Base-by-base conservation (phyloP, 2,329 filamentous ascomycete genomes). In the Drechslerella dactyloides region DNA sequence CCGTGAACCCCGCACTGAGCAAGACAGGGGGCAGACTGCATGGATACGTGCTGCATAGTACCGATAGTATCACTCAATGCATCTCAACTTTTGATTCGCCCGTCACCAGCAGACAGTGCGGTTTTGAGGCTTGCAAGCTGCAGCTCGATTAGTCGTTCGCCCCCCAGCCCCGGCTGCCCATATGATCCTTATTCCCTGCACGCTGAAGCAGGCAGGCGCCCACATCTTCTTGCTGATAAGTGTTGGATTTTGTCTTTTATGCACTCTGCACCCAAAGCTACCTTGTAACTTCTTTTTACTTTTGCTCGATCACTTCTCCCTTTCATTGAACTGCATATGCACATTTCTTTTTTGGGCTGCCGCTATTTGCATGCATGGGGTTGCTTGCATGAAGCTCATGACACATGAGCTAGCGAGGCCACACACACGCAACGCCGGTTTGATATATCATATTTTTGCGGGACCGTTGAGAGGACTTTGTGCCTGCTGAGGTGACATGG, bases 151-250 rank as follows among this genome's bases (percentile, higher is more conserved):
- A 30, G 50, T 50, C 35, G 57, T 46, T 62, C 62, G 57, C 57
- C 65, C 65, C 57, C 58, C 48, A 62, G 46, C 58, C 58, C 50
- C 54, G 58, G 65, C 57, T 62, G 65, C 50, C 66, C 66, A 46
- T 59, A 63, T 70, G 66, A 70, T 70, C 66, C 65, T 56, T 60
- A 59, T 60, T 60, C 66, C 66, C 66, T 70, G 66, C 66, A 70
- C 35, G 17, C 13, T 23, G 54, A 60, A 59, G 55, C 50, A 68
- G 55, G 24, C 48, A 37, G 42, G 56, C 21, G 33, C 37, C 52
- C 53, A 56, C 65, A 61, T 58, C 57, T 48, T 69, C 64, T 64
- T 58, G 44, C 17, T 54, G 58, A 40, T 33, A 53, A n/a, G 42
- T 51, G 59, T 64, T 70, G 66, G 53, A 60, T 64, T 53, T 70